phyloP scores from a whole-genome alignment of 768 basidiomycete species.

The Phaeolepiota aurea region DNA sequence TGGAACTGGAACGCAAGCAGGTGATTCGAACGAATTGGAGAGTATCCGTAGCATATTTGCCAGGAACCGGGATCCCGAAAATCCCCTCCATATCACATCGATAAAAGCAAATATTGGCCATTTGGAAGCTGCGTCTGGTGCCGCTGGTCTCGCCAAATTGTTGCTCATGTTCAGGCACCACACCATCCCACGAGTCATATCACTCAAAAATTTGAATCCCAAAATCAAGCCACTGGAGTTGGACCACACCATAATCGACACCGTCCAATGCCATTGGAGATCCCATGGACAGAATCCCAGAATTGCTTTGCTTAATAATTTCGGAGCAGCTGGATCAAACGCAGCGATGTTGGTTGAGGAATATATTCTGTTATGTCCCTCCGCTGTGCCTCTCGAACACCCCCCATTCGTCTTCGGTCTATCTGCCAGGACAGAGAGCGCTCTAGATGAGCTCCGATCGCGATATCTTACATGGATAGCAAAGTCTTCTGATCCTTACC shows the following conservation, averaged over 20 bases:
- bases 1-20: slow-evolving; percentile 66
- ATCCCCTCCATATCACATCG: slow-evolving; percentile 58
- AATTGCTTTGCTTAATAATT: slow-evolving; percentile 62
- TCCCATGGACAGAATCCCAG: slow-evolving; percentile 25
- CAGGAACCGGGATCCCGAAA: slow-evolving; percentile 25
- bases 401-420: slow-evolving; percentile 43
- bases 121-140: slow-evolving; percentile 68
- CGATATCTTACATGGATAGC: slow-evolving; percentile 42
- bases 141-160: slow-evolving; percentile 62
- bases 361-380: slow-evolving; percentile 10
- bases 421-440: slow-evolving; percentile 46
- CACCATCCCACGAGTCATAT: slow-evolving; percentile 54
- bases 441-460: slow-evolving; percentile 38
- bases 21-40: slow-evolving; percentile 58
- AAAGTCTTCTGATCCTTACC: slow-evolving; percentile 18
- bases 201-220: slow-evolving; percentile 47
- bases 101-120: slow-evolving; percentile 73
- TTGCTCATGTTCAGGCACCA: slow-evolving; percentile 56
- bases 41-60: slow-evolving; percentile 52
- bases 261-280: slow-evolving; percentile 30
- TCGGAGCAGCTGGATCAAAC: slow-evolving; percentile 71
- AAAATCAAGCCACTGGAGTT: slow-evolving; percentile 35
- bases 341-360: slow-evolving; percentile 56
- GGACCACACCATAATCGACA: slow-evolving; percentile 45
- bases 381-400: neutral